phyloP scores from a whole-genome alignment of 257 asterid genomes.

The Henckelia pumila region DNA sequence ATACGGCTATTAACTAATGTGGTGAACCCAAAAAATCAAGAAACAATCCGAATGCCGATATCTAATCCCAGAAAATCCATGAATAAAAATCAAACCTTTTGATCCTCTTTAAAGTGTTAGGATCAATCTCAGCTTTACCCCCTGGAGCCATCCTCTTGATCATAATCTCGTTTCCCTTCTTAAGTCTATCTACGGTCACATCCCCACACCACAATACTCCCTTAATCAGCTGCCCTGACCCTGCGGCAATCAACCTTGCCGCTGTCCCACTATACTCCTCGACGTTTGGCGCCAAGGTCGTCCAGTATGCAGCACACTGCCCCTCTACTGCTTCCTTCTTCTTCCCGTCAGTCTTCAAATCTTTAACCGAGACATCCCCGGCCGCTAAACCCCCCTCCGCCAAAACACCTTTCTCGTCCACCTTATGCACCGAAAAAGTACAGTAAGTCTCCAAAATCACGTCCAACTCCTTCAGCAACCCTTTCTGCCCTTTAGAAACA shows the following conservation, averaged over 20 bases:
- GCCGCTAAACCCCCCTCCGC: slow-evolving; percentile 51
- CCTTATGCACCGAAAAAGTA: slow-evolving; percentile 62
- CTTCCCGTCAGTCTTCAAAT: slow-evolving; percentile 51
- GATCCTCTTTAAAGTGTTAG: slow-evolving; percentile 76
- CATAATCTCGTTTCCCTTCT: slow-evolving; percentile 75
- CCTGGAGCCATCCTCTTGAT: slow-evolving; percentile 71
- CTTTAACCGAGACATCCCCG: slow-evolving; percentile 47
- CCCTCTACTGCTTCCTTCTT: slow-evolving; percentile 74
- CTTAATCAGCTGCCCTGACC: slow-evolving; percentile 85
- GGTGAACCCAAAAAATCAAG: slow-evolving; percentile 4
- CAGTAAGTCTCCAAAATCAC: slow-evolving; percentile 49
- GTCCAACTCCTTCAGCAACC: slow-evolving; percentile 56
- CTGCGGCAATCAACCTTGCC: slow-evolving; percentile 75
- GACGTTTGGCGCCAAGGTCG: slow-evolving; percentile 90
- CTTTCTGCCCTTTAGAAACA: slow-evolving; percentile 64
- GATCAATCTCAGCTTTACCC: slow-evolving; percentile 54
- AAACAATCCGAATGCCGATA: slow-evolving; percentile 14
- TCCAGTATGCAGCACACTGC: slow-evolving; percentile 90
- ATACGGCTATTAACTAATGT: neutral
- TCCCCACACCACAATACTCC: slow-evolving; percentile 98
- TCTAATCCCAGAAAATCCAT: neutral
- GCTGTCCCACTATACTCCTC: slow-evolving; percentile 90
- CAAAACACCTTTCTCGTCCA: slow-evolving; percentile 47
- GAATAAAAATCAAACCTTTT: slow-evolving; percentile 46
- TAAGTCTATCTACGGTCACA: slow-evolving; percentile 73